Conservation (phyloP, 345 rosid species). For the Corchorus capsularis region DNA sequence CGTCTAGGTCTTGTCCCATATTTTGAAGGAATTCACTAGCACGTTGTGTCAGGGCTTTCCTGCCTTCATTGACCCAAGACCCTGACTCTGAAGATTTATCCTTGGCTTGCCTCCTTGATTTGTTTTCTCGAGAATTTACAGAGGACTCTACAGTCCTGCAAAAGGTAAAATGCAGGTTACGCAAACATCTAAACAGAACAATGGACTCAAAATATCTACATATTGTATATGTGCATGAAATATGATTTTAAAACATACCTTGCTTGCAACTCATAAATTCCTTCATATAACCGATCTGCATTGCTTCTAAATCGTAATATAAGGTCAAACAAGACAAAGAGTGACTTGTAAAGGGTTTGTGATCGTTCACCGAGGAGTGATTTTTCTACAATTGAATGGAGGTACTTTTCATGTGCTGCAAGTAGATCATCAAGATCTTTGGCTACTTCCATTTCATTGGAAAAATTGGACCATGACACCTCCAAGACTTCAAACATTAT, state of each 20-base stretch:
- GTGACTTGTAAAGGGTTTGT: conserved; percentile 70
- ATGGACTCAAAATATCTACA: neutral
- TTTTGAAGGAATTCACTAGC: conserved; percentile 88
- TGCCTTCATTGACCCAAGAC: conserved; percentile 77
- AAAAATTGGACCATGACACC: conserved; percentile 93
- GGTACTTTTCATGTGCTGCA: conserved; percentile 93
- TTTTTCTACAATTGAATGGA: conserved; percentile 79
- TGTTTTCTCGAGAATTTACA: conserved; percentile 48
- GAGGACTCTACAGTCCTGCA: conserved; percentile 64
- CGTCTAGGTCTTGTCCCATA: conserved; percentile 80
- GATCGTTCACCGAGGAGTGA: conserved; percentile 95
- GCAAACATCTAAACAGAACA: neutral
- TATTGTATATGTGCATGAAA: neutral
- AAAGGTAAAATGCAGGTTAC: neutral
- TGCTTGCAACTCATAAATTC: conserved; percentile 81
- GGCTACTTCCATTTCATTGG: conserved; percentile 86
- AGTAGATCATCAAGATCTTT: conserved; percentile 97
- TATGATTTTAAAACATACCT: conserved; percentile 49
- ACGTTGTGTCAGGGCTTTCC: conserved; percentile 80
- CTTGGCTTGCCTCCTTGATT: conserved; percentile 33
- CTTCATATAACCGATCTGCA: conserved; percentile 88
- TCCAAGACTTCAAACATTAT: conserved; percentile 99
- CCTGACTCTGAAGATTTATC: conserved; percentile 52
- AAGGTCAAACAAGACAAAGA: conserved; percentile 86
- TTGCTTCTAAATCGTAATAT: conserved; percentile 83